Percentiles rank a stretch among this genome's conserved stretches.
Conservation (phyloP, 2,329 filamentous ascomycete genomes). For the Leptographium lundbergii region DNA sequence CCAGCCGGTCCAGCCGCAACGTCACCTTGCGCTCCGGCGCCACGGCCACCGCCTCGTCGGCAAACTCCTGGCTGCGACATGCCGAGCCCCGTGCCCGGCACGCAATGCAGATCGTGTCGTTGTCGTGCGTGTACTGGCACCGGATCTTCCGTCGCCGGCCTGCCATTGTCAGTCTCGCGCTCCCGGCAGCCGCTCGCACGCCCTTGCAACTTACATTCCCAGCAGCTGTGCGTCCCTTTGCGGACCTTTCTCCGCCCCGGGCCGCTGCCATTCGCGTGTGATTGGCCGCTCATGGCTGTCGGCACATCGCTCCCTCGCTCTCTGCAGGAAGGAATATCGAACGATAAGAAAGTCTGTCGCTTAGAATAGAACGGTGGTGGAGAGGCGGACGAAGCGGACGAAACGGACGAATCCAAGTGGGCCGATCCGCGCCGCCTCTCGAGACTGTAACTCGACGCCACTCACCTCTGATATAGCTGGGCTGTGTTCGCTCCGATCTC, state of each 20-base stretch:
- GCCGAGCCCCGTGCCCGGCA: slow-evolving; percentile 28
- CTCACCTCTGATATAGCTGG: neutral
- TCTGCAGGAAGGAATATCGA: neutral
- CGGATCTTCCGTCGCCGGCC: slow-evolving; percentile 33
- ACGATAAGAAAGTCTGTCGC: neutral
- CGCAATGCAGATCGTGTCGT: slow-evolving; percentile 27
- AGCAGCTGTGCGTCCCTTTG: slow-evolving; percentile 43
- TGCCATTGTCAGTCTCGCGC: slow-evolving; percentile 6
- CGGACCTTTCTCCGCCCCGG: slow-evolving; percentile 30
- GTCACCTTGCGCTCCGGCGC: slow-evolving; percentile 26
- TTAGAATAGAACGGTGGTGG: neutral
- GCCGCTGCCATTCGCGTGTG: slow-evolving; percentile 11
- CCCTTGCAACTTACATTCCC: slow-evolving; percentile 31
- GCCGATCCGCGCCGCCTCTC: neutral
- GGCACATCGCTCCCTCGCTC: neutral
- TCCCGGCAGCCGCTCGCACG: neutral
- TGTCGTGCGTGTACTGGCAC: slow-evolving; percentile 28
- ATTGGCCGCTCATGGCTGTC: slow-evolving; percentile 2
- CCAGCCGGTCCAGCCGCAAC: slow-evolving; percentile 31
- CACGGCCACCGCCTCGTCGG: slow-evolving; percentile 19
- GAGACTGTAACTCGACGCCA: neutral
- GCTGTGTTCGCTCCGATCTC: neutral
- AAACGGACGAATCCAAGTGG: neutral
- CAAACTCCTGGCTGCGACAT: slow-evolving; percentile 33
- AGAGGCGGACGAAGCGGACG: neutral